phyloP scores from a whole-genome alignment of 139 green algal genomes.

The Marvania coccoides region DNA sequence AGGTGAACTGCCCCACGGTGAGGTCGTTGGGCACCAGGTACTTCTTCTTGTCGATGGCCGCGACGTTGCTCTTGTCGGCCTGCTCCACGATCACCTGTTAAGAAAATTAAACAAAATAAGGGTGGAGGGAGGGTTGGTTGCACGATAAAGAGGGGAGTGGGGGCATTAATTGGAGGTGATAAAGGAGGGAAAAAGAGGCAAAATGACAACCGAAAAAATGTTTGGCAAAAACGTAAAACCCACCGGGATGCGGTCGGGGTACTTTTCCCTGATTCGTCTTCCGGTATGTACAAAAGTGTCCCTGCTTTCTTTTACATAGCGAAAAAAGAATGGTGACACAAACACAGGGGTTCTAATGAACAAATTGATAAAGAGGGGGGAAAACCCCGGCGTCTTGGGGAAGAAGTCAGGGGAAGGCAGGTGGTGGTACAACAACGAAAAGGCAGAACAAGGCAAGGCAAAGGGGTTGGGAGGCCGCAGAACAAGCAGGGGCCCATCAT shows the following conservation, averaged over 20 bases:
- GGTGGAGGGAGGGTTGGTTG: not conserved
- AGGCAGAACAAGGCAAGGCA: no score
- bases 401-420: no score
- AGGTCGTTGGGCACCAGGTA: slow-evolving; percentile 97
- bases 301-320: no score
- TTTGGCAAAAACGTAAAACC: not conserved
- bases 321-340: no score
- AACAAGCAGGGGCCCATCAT: no score
- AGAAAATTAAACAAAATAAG: not conserved
- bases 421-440: no score
- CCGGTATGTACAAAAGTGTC: no score
- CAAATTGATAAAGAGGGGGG: no score
- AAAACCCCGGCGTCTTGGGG: no score
- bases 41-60: slow-evolving; percentile 99
- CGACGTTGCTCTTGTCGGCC: slow-evolving; percentile 89
- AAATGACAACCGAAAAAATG: not conserved
- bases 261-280: slow-evolving; percentile 93
- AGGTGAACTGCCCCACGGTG: slow-evolving; percentile 98
- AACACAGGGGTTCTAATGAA: no score
- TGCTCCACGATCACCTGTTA: slow-evolving; percentile 98
- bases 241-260: slow-evolving; percentile 91
- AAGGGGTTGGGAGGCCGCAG: no score
- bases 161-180: not conserved
- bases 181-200: not conserved
- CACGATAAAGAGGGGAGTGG: not conserved